A percentile compares a stretch with the other conserved stretches of the same genome.
Conservation (phyloP, 768 basidiomycete genomes). For the Tylopilus felleus region DNA sequence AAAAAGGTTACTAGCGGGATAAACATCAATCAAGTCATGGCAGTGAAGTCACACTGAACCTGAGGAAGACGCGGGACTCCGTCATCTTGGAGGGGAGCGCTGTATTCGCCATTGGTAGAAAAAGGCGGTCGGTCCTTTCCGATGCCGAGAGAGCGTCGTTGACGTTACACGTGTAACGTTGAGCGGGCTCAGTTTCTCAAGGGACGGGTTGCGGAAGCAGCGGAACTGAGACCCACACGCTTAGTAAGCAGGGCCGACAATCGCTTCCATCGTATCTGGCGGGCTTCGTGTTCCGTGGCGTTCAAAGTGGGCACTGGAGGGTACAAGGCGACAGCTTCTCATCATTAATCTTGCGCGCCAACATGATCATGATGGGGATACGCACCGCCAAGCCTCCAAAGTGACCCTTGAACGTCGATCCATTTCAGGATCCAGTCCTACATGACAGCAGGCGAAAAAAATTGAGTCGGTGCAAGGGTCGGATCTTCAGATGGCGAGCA, state of each 20-base stretch:
- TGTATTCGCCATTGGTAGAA: slow-evolving; percentile 1
- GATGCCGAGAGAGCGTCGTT: not conserved
- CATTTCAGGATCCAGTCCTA: slow-evolving; percentile 7
- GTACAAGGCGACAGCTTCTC: slow-evolving; percentile 2
- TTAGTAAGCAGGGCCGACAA: slow-evolving; percentile 15
- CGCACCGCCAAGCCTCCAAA: not conserved
- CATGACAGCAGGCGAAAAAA: not conserved
- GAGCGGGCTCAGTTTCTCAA: slow-evolving; percentile 12
- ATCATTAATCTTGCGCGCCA: not conserved
- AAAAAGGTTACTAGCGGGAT: not conserved
- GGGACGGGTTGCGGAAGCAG: not conserved
- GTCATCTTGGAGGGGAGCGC: not conserved
- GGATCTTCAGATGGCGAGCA: not conserved
- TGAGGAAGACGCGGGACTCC: not conserved
- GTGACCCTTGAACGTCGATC: not conserved
- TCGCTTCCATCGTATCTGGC: not conserved
- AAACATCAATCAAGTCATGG: not conserved
- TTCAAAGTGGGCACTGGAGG: not conserved
- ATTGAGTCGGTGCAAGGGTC: slow-evolving; percentile 1
- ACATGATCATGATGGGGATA: not conserved
- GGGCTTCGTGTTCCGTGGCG: slow-evolving; percentile 3
- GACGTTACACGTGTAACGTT: slow-evolving; percentile 31
- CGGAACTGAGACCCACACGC: not conserved
- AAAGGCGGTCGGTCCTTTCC: not conserved
- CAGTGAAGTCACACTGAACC: not conserved